Evolutionary conservation across 2,329 filamentous ascomycete genomes (phyloP).

Genomic region (Aspergillus caelatus): DNA sequence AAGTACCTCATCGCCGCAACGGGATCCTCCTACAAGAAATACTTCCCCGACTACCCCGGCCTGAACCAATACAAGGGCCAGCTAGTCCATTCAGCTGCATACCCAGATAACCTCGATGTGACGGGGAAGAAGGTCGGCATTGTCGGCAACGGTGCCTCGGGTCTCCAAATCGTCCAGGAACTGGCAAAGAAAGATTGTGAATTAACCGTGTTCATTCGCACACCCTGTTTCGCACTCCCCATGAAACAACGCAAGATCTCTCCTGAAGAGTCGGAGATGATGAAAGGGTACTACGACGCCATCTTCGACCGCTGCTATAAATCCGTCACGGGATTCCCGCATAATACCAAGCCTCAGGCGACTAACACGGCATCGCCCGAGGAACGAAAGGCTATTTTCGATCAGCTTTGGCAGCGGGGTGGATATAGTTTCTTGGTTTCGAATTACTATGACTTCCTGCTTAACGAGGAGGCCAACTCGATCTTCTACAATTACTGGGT

Average conservation of each 20-base stretch:
- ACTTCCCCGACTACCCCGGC: conserved; percentile 46
- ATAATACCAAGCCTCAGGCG: conserved; percentile 39
- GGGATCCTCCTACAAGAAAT: conserved; percentile 16
- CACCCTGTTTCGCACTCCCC: conserved; percentile 64
- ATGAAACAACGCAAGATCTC: neutral
- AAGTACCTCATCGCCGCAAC: conserved; percentile 51
- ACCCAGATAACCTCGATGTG: conserved; percentile 53
- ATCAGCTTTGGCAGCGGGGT: conserved; percentile 53
- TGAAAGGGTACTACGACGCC: conserved; percentile 49
- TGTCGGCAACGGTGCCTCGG: conserved; percentile 59
- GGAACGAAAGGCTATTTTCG: conserved; percentile 53
- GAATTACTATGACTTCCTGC: conserved; percentile 46
- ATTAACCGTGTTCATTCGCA: conserved; percentile 62
- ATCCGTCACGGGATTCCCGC: conserved; percentile 57
- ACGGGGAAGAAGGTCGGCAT: conserved; percentile 54
- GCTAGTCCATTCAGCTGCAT: conserved; percentile 59
- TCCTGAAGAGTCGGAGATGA: conserved; percentile 30
- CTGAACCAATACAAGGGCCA: conserved; percentile 52
- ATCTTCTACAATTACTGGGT: conserved; percentile 59
- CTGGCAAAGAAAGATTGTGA: conserved; percentile 56
- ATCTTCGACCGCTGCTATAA: conserved; percentile 57
- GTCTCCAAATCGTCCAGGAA: conserved; percentile 60
- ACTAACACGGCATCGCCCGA: conserved; percentile 52
- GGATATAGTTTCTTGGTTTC: conserved; percentile 59
- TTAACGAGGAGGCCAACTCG: conserved; percentile 50